A percentile compares a stretch with the other conserved stretches of the same genome.
phyloP scores from a whole-genome alignment of 2,329 filamentous ascomycete species.

The Thielaviopsis euricoi region DNA sequence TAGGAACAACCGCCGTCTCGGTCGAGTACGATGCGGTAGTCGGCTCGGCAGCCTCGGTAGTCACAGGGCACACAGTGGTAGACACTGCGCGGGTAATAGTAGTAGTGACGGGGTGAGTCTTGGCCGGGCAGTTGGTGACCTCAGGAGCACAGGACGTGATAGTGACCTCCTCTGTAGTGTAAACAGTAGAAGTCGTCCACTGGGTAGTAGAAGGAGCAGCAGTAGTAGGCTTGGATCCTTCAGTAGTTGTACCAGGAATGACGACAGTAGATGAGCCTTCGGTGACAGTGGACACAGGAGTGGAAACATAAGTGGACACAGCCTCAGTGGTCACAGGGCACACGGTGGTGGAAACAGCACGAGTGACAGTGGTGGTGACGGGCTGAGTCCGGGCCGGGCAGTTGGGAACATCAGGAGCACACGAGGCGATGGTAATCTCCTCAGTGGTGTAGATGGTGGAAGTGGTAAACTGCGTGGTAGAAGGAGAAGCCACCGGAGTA shows the following conservation, averaged over 20 bases:
- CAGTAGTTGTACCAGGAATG: background rate
- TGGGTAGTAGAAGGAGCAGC: background rate
- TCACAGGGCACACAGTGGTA: conserved; percentile 34
- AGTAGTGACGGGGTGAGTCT: background rate
- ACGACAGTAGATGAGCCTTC: background rate
- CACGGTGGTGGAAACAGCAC: conserved; percentile 12
- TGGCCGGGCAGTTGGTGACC: conserved; percentile 5
- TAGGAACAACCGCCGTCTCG: background rate
- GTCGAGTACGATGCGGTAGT: background rate
- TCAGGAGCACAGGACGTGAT: conserved; percentile 8
- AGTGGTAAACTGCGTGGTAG: conserved; percentile 20
- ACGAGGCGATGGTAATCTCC: conserved; percentile 14
- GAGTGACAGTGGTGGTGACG: conserved; percentile 13
- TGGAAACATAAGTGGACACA: background rate
- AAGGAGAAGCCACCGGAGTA: background rate
- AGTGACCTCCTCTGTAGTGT: conserved; percentile 2
- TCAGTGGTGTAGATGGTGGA: conserved; percentile 19
- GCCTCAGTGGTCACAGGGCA: conserved; percentile 2
- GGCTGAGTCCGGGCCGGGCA: conserved; percentile 12
- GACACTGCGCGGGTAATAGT: background rate
- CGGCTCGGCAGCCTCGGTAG: background rate
- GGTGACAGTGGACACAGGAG: background rate
- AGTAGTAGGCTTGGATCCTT: background rate
- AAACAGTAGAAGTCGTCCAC: conserved; percentile 1
- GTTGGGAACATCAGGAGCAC: conserved; percentile 10